Evolutionary conservation across 108 stramenopile genomes (phyloP).

Genomic region (Cyclotella sp.): DNA sequence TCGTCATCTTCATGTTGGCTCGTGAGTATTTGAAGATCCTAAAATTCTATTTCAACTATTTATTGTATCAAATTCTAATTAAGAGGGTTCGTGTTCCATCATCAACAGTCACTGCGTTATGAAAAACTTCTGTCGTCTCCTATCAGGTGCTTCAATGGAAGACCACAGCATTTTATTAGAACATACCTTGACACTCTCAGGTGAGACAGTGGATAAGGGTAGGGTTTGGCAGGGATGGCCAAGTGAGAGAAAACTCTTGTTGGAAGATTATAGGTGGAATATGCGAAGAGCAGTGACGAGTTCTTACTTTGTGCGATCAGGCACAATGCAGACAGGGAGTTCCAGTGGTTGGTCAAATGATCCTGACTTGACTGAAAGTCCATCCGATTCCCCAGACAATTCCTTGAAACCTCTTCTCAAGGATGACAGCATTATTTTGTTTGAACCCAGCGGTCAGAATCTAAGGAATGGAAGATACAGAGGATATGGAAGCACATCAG

Average conservation of each 20-base stretch:
- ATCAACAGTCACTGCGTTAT: not conserved
- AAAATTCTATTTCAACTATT: too few relatives aligned
- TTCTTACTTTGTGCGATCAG: not conserved
- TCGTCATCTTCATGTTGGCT: constrained; percentile 45
- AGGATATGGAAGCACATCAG: too few relatives aligned
- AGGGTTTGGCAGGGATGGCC: constrained; percentile 78
- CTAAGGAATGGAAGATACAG: too few relatives aligned
- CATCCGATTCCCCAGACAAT: too few relatives aligned
- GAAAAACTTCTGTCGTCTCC: constrained; percentile 7
- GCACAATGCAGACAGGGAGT: not conserved
- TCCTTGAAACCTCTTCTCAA: too few relatives aligned
- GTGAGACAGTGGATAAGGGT: constrained; percentile 64
- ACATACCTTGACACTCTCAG: constrained; percentile 66
- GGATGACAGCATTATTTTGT: too few relatives aligned
- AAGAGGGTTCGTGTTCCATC: constrained; percentile 1
- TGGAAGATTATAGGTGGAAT: constrained; percentile 3
- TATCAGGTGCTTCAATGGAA: constrained; percentile 42
- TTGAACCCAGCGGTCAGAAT: too few relatives aligned
- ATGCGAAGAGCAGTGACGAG: not conserved
- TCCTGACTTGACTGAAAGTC: too few relatives aligned
- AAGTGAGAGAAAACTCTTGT: constrained; percentile 24
- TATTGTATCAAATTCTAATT: too few relatives aligned
- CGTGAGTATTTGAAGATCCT: constrained; percentile 33
- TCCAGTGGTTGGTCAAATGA: not conserved
- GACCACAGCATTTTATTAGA: constrained; percentile 61